phyloP scores from a whole-genome alignment of 2,329 filamentous ascomycete species.

The Triangularia verruculosa region DNA sequence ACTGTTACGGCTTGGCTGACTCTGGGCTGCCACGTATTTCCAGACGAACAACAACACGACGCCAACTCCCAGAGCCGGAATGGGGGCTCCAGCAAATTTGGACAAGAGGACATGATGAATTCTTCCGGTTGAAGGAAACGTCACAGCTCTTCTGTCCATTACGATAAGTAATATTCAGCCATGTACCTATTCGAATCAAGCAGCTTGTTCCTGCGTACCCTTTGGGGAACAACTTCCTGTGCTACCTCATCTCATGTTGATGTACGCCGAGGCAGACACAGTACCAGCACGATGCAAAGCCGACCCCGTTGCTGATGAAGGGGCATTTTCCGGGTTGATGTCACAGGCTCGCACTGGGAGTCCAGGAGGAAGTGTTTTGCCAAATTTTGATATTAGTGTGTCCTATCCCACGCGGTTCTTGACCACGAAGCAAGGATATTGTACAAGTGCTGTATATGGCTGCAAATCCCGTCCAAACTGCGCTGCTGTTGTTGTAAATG shows the following conservation, averaged over 20 bases:
- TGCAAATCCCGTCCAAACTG: slow-evolving; percentile 7
- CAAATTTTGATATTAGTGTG: neutral
- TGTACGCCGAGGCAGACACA: neutral
- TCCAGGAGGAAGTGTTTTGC: neutral
- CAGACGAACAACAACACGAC: neutral
- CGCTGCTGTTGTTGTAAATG: neutral
- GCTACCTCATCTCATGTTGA: neutral
- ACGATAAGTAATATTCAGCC: neutral
- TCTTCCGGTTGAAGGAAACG: neutral
- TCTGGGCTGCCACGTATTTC: neutral
- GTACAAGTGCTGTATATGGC: neutral
- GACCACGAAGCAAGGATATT: neutral
- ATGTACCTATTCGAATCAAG: no score
- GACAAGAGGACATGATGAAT: neutral
- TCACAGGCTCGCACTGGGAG: neutral
- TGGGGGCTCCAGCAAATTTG: neutral
- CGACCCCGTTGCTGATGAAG: neutral
- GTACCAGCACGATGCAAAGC: neutral
- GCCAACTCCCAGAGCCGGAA: neutral
- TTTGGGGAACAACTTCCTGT: neutral
- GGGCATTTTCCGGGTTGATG: neutral
- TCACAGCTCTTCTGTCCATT: neutral
- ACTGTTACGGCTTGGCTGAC: neutral
- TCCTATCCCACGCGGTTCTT: neutral
- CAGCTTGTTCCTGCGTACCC: neutral